Conservation (phyloP, 2,329 filamentous ascomycete species). For the Aspergillus sp. region DNA sequence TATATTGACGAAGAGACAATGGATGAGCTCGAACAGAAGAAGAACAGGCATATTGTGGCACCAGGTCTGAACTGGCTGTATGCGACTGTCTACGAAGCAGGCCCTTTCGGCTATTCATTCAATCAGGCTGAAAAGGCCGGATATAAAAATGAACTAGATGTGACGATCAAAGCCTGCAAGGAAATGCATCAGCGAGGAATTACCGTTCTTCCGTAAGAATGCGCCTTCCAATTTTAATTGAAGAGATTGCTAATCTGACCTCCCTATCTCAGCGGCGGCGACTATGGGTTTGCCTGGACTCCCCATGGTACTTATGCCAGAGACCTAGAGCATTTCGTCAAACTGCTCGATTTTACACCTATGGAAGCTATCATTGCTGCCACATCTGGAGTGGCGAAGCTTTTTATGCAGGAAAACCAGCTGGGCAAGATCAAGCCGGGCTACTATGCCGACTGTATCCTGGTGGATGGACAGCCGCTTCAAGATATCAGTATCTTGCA, state of each 20-base stretch:
- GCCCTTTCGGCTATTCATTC: constrained; percentile 38
- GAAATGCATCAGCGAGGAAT: constrained; percentile 40
- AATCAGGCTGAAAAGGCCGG: constrained; percentile 42
- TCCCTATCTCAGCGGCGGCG: constrained; percentile 22
- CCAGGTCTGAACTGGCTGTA: constrained; percentile 43
- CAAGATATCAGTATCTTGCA: constrained; percentile 37
- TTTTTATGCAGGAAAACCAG: constrained; percentile 26
- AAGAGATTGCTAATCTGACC: not conserved
- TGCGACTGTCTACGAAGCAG: constrained; percentile 34
- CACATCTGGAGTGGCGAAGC: constrained; percentile 31
- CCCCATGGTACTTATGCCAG: constrained; percentile 42
- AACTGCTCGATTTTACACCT: constrained; percentile 37
- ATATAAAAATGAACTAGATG: constrained; percentile 40
- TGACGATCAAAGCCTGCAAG: constrained; percentile 33
- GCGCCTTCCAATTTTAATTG: not conserved
- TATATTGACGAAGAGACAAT: constrained; percentile 37
- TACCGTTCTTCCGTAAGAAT: not conserved
- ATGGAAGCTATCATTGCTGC: constrained; percentile 39
- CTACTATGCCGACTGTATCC: constrained; percentile 39
- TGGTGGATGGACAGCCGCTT: constrained; percentile 42
- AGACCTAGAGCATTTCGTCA: constrained; percentile 41
- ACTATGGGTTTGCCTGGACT: constrained; percentile 43
- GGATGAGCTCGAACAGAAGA: constrained; percentile 33
- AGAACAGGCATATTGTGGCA: constrained; percentile 36
- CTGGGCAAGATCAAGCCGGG: constrained; percentile 38